Evolutionary conservation across 139 green algal genomes (phyloP), one percentile per base, ranked within the genome.

Genomic region (Micractinium sp.): DNA sequence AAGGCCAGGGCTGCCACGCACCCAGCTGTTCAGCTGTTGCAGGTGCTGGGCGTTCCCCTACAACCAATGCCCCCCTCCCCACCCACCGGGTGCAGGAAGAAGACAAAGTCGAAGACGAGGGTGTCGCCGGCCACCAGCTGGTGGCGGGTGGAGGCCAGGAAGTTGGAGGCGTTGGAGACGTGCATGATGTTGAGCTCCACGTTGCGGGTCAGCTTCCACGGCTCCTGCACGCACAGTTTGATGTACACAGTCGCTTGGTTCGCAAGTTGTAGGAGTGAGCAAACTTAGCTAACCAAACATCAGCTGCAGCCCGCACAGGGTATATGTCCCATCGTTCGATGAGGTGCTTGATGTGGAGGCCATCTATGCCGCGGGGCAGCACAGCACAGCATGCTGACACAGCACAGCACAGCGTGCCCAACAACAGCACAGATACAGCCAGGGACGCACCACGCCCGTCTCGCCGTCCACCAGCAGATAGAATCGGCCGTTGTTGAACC

Each of bases 21-120:
- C 14, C 7, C 63, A 73, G 63, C 20, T 20, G 14, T 29, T n/a
- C 63, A 15, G 3, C 23, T 12, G 12, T 56, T 56, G 47, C 47
- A 56, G 47, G 47, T 9, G 47, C 47, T n/a, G n/a, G n/a, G n/a
- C n/a, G 63, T 12, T 5, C 63, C 4, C 20, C 20, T 31, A 71
- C 20, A 27, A 71, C 20, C 63, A 71, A 71, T 3, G 63, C 63
- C 16, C 31, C 71, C 14, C 25, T 18, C n/a, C 71, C 71, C 25
- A 39, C 90, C 71, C 74, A 95, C 91, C 31, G 96, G 95, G 88
- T 98, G 96, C 18, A 95, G 90, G 90, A 97, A 98, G 89, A 96
- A 98, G 29, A 97, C 91, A 82, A 96, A 98, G 90, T 98, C 96
- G 67, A 98, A 96, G 9, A 98, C 69, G 41, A 98, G 93, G 31